phyloP scores from a whole-genome alignment of 495 filamentous ascomycete species.

The Trichoderma reesei region DNA sequence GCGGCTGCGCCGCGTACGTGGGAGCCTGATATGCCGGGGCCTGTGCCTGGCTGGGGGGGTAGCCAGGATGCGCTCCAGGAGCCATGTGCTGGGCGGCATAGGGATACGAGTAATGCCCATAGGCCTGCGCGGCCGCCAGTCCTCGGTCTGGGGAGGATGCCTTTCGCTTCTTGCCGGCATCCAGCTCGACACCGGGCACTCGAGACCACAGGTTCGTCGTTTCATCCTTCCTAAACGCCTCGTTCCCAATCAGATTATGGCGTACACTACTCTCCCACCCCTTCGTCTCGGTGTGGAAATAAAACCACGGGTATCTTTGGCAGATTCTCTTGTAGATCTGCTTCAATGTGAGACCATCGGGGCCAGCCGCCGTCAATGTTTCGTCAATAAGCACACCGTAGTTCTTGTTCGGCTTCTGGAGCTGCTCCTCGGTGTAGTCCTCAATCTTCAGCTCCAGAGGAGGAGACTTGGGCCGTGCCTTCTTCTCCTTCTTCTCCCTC shows the following conservation, averaged over 20 bases:
- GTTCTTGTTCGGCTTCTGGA: constrained; percentile 74
- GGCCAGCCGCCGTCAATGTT: constrained; percentile 62
- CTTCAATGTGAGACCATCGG: constrained; percentile 68
- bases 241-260: constrained; percentile 86
- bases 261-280: constrained; percentile 97
- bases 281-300: constrained; percentile 65
- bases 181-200: constrained; percentile 40
- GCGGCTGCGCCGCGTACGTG: constrained; percentile 1
- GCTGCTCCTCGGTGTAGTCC: constrained; percentile 73
- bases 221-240: constrained; percentile 79
- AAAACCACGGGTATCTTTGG: constrained; percentile 82
- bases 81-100: constrained; percentile 16
- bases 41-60: constrained; percentile 12
- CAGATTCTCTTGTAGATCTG: constrained; percentile 90
- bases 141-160: constrained; percentile 35
- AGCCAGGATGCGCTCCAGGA: neutral
- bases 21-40: constrained; percentile 17
- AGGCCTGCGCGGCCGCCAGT: constrained; percentile 7
- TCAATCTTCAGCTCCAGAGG: constrained; percentile 52
- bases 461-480: constrained; percentile 47
- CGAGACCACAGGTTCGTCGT: constrained; percentile 39
- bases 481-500: constrained; percentile 50
- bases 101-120: constrained; percentile 15
- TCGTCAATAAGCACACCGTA: constrained; percentile 91
- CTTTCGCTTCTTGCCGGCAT: constrained; percentile 43